These are phyloP conservation scores for Betula pendula DNA, from an alignment of 306 rosid genomes.

Conservation along the genomic window DNA sequence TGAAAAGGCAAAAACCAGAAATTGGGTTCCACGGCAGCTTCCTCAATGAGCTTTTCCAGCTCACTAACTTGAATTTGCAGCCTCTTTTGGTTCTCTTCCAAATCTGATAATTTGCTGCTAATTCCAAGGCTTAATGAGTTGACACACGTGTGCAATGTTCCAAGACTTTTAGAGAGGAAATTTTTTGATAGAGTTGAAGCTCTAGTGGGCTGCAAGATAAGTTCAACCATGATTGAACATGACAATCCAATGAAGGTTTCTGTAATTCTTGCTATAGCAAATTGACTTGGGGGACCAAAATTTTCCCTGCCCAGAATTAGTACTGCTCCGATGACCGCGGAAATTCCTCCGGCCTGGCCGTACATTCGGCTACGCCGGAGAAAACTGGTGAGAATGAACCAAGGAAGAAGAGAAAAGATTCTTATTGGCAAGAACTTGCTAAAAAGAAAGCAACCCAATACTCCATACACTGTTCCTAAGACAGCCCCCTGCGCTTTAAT, in stretches of 20 bases:
- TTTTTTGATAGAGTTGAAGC: slow-evolving; percentile 50
- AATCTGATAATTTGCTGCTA: background rate
- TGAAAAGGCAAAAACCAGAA: slow-evolving; percentile 70
- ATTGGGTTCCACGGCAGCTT: slow-evolving; percentile 68
- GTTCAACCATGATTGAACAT: slow-evolving; percentile 50
- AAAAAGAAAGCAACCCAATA: slow-evolving; percentile 57
- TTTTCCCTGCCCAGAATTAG: slow-evolving; percentile 56
- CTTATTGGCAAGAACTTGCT: slow-evolving; percentile 35
- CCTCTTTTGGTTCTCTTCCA: slow-evolving; percentile 30
- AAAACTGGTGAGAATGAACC: slow-evolving; percentile 68
- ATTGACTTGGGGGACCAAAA: slow-evolving; percentile 62
- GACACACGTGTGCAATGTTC: slow-evolving; percentile 40
- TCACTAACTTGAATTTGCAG: slow-evolving; percentile 37
- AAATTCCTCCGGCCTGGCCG: slow-evolving; percentile 68
- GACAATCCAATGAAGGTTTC: slow-evolving; percentile 70
- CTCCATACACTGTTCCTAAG: slow-evolving; percentile 64
- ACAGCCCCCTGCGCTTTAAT: slow-evolving; percentile 69
- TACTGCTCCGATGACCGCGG: slow-evolving; percentile 65
- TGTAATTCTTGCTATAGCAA: slow-evolving; percentile 53
- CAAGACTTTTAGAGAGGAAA: slow-evolving; percentile 45
- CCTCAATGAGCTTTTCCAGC: slow-evolving; percentile 41
- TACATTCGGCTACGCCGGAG: slow-evolving; percentile 64
- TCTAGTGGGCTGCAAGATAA: slow-evolving; percentile 54
- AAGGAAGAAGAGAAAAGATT: slow-evolving; percentile 63
- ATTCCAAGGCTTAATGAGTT: slow-evolving; percentile 31